phyloP scores from a whole-genome alignment of 2,329 filamentous ascomycete genomes.

The Exophiala aquamarina region DNA sequence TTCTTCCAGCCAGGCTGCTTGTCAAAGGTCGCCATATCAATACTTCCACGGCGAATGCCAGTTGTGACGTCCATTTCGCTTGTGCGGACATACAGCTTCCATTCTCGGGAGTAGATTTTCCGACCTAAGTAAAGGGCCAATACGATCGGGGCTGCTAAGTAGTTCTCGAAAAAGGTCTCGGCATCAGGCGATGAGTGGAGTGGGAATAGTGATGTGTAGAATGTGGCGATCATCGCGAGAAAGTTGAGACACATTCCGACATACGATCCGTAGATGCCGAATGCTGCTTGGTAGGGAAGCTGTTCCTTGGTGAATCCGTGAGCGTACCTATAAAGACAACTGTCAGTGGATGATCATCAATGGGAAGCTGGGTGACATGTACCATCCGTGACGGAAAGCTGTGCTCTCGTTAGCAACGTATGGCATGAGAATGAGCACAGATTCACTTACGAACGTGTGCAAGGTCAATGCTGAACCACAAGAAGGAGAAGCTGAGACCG shows the following conservation, averaged over 20 bases:
- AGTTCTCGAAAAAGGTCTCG: slow-evolving; percentile 46
- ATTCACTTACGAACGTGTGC: slow-evolving; percentile 72
- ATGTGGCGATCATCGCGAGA: slow-evolving; percentile 76
- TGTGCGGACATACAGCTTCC: slow-evolving; percentile 19
- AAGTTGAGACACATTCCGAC: slow-evolving; percentile 74
- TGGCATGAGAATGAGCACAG: background rate
- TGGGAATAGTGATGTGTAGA: slow-evolving; percentile 84
- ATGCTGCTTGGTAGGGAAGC: slow-evolving; percentile 77
- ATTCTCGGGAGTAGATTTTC: slow-evolving; percentile 33
- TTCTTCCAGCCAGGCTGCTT: slow-evolving; percentile 10
- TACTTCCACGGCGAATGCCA: slow-evolving; percentile 19
- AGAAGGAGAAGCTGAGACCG: slow-evolving; percentile 71
- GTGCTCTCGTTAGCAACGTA: slow-evolving; percentile 59
- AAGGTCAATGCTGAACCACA: slow-evolving; percentile 52
- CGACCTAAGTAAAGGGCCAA: slow-evolving; percentile 41
- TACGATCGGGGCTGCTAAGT: slow-evolving; percentile 49
- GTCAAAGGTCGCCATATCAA: slow-evolving; percentile 14
- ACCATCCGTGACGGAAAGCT: slow-evolving; percentile 39
- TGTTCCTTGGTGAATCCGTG: slow-evolving; percentile 75
- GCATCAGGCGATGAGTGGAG: slow-evolving; percentile 49
- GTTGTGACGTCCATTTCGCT: slow-evolving; percentile 23
- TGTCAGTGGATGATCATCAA: background rate
- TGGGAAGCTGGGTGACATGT: background rate
- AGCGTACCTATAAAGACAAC: slow-evolving; percentile 60
- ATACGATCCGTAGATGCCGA: slow-evolving; percentile 77